Conservation (phyloP, 2,329 filamentous ascomycete genomes). For the Colletotrichum sp. region DNA sequence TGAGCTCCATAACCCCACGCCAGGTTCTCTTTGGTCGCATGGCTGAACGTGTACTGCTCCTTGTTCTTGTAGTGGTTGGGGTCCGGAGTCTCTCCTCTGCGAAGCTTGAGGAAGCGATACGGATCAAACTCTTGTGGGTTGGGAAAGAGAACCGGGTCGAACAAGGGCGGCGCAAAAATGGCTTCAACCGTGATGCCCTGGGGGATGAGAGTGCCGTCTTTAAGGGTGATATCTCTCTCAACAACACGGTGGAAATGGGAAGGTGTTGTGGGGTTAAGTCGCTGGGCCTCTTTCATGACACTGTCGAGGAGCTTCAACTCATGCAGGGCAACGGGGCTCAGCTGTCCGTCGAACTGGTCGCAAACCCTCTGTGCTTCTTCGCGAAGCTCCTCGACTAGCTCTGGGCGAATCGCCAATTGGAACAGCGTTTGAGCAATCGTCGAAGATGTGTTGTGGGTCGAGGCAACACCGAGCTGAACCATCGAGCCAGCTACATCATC, state of each 20-base stretch:
- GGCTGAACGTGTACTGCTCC: conserved; percentile 39
- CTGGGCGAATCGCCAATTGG: conserved; percentile 52
- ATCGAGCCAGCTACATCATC: conserved; percentile 42
- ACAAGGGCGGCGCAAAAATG: neutral
- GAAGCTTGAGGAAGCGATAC: neutral
- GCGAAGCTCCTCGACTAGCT: conserved; percentile 53
- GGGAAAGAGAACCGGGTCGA: neutral
- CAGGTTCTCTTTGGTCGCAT: conserved; percentile 32
- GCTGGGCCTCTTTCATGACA: conserved; percentile 37
- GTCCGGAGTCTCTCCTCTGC: neutral
- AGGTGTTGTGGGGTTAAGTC: conserved; percentile 28
- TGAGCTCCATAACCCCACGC: conserved; percentile 40
- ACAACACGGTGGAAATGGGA: conserved; percentile 39
- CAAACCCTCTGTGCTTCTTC: conserved; percentile 48
- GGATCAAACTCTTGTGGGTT: neutral
- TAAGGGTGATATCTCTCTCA: conserved; percentile 45
- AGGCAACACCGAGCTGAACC: conserved; percentile 46
- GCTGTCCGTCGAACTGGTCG: conserved; percentile 31
- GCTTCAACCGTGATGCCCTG: conserved; percentile 41
- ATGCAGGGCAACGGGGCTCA: conserved; percentile 32
- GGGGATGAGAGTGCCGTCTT: conserved; percentile 6
- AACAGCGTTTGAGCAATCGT: conserved; percentile 45
- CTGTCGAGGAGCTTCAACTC: conserved; percentile 38
- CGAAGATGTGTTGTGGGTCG: conserved; percentile 52
- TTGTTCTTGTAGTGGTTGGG: conserved; percentile 1